A percentile compares a stretch with the other conserved stretches of the same genome.
phyloP scores from a whole-genome alignment of 2,329 filamentous ascomycete genomes.

The Fusarium chlamydosporum region DNA sequence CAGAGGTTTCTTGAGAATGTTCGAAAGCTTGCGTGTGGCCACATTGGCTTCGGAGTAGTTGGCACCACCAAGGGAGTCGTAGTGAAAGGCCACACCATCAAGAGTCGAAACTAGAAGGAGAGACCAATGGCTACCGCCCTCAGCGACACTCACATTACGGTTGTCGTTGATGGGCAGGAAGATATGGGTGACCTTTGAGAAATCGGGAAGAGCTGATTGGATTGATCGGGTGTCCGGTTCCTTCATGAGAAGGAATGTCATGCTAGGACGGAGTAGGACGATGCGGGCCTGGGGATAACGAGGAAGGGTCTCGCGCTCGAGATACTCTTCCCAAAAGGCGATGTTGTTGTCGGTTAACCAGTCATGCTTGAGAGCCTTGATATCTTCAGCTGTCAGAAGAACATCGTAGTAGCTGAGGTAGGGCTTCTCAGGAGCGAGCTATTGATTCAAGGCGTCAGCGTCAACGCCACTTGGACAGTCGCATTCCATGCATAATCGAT shows the following conservation, averaged over 20 bases:
- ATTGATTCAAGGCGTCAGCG: constrained; percentile 27
- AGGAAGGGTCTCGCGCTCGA: constrained; percentile 88
- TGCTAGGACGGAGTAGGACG: constrained; percentile 89
- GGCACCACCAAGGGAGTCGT: constrained; percentile 84
- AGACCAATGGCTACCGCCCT: constrained; percentile 95
- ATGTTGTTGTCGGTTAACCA: constrained; percentile 99
- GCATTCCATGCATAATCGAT: constrained; percentile 23
- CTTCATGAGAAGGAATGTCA: constrained; percentile 92
- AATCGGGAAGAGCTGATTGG: constrained; percentile 82
- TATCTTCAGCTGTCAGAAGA: constrained; percentile 84
- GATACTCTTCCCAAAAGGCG: constrained; percentile 97
- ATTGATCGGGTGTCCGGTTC: constrained; percentile 70
- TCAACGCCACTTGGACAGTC: constrained; percentile 7
- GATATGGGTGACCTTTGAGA: constrained; percentile 85
- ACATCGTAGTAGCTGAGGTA: constrained; percentile 61
- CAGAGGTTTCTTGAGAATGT: constrained; percentile 75
- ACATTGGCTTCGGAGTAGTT: constrained; percentile 82
- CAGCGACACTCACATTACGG: constrained; percentile 79
- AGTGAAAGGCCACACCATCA: constrained; percentile 95
- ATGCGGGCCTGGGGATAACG: constrained; percentile 88
- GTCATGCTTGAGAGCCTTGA: constrained; percentile 89
- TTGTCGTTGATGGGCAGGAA: constrained; percentile 97
- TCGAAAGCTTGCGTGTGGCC: constrained; percentile 77
- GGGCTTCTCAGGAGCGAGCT: constrained; percentile 65
- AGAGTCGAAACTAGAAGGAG: constrained; percentile 89